Conservation (phyloP, 2,329 filamentous ascomycete species). For the Sodiomyces alkalinus region DNA sequence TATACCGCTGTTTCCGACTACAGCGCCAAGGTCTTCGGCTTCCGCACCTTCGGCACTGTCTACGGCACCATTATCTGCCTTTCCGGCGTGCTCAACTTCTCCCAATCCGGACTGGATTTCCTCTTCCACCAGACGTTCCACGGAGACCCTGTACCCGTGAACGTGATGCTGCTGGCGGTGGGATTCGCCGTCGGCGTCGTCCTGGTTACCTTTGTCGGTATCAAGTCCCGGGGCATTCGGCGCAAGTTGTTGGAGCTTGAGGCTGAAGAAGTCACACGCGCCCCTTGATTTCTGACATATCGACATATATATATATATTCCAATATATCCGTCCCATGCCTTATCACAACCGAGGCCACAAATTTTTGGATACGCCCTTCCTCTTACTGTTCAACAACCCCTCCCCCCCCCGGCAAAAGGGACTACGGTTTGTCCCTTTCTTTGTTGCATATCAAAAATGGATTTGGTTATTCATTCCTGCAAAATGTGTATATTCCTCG, state of each 20-base stretch:
- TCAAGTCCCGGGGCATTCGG: constrained; percentile 21
- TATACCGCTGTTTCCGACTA: constrained; percentile 88
- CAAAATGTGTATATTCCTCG: no score
- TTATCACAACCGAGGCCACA: no score
- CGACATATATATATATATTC: no score
- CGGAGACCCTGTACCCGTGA: constrained; percentile 63
- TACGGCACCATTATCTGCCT: constrained; percentile 83
- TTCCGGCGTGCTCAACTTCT: constrained; percentile 71
- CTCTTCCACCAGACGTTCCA: constrained; percentile 59
- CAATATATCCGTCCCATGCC: no score
- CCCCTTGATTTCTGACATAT: not conserved
- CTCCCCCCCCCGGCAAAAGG: no score
- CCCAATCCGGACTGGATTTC: constrained; percentile 65
- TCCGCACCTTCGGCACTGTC: constrained; percentile 84
- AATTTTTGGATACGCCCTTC: no score
- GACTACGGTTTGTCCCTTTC: no score
- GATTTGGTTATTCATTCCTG: no score
- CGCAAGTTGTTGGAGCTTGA: constrained; percentile 10
- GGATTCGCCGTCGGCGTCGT: constrained; percentile 48
- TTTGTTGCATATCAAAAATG: no score
- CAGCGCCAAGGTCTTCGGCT: constrained; percentile 81
- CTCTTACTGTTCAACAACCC: no score
- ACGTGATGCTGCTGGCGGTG: constrained; percentile 46
- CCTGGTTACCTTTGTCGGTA: constrained; percentile 51
- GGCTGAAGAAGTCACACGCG: constrained; percentile 4